These are phyloP conservation scores for Berberis vulgaris DNA, from an alignment of 164 flowering plant genomes.

Conservation along the genomic window DNA sequence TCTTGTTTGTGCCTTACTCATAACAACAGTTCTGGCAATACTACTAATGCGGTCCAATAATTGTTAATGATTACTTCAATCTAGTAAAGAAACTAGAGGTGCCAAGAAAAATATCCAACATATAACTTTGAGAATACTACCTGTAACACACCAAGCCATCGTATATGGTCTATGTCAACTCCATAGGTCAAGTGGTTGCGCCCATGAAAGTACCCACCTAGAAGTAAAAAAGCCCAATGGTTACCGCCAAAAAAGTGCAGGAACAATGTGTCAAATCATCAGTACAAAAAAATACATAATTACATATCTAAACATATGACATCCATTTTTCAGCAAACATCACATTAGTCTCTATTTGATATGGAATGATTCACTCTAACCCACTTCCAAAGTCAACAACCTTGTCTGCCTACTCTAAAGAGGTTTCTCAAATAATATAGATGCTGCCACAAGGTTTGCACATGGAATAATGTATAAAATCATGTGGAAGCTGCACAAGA, in stretches of 20 bases:
- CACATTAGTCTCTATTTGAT: no score
- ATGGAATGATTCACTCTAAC: no score
- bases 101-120: neutral
- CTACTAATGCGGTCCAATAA: no score
- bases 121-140: slow-evolving; percentile 18
- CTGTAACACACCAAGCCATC: slow-evolving; percentile 77
- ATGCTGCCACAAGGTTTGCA: neutral
- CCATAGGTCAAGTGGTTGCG: slow-evolving; percentile 59
- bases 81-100: neutral
- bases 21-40: no score
- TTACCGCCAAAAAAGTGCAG: neutral
- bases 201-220: slow-evolving; percentile 84
- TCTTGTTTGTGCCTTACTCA: no score
- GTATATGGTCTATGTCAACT: slow-evolving; percentile 47
- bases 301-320: no score
- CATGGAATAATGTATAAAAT: neutral
- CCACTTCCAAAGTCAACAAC: no score
- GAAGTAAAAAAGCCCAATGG: slow-evolving; percentile 3
- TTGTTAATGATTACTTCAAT: neutral
- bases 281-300: neutral
- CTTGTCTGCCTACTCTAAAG: no score
- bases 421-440: no score
- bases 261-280: neutral
- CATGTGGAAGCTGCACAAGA: neutral
- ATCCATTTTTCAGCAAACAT: neutral